Evolutionary conservation across 345 rosid species (phyloP).

Genomic region (Psidium friedrichsthalianum): DNA sequence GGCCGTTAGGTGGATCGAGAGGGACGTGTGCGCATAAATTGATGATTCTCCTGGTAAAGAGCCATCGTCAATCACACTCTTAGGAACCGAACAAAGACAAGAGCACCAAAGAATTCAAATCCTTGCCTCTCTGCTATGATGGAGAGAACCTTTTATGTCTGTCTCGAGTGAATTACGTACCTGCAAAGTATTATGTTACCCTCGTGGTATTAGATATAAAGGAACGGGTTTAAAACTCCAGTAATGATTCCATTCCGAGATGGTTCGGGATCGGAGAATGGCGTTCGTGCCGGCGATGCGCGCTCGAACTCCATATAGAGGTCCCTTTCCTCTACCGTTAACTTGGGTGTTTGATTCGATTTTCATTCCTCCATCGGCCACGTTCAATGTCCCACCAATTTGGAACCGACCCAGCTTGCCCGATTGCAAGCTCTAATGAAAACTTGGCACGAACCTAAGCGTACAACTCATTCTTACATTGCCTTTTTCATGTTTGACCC

Average conservation of each 20-base stretch:
- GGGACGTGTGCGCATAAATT: background rate
- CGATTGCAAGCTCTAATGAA: background rate
- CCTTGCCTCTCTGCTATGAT: background rate
- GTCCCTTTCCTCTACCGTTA: background rate
- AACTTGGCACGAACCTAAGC: background rate
- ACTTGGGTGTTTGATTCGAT: too few relatives aligned
- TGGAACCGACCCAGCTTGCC: background rate
- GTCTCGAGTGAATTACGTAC: background rate
- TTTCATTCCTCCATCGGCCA: too few relatives aligned
- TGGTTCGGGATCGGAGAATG: background rate
- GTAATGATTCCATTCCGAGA: background rate
- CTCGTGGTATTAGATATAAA: background rate
- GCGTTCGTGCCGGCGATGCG: background rate
- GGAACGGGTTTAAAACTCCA: background rate
- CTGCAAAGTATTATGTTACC: background rate
- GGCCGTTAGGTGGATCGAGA: background rate
- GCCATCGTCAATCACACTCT: background rate
- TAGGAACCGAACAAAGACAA: background rate
- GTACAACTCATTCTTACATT: background rate
- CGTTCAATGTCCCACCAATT: too few relatives aligned
- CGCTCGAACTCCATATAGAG: background rate
- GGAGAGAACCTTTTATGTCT: background rate
- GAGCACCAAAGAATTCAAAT: background rate
- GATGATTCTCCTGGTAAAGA: background rate
- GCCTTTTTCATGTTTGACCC: background rate